A percentile compares a stretch with the other conserved stretches of the same genome.
Conservation (phyloP, 805 yeast genomes). For the Starmerella roubikii region DNA sequence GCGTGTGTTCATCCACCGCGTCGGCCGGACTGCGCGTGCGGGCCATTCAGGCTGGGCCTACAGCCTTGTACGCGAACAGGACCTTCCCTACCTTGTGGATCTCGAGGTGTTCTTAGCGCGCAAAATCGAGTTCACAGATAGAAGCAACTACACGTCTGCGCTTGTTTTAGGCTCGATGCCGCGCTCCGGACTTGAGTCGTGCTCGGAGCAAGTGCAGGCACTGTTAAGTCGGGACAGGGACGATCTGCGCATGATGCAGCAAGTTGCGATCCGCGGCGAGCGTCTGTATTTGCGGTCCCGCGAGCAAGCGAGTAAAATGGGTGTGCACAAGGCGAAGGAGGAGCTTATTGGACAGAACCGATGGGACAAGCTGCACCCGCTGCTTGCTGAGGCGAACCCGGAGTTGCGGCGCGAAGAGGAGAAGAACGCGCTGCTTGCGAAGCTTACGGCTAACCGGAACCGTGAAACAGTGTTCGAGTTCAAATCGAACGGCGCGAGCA, state of each 20-base stretch:
- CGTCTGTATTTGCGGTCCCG: conserved; percentile 74
- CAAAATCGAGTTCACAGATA: conserved; percentile 36
- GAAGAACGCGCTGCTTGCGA: conserved; percentile 62
- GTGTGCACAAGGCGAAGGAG: conserved; percentile 76
- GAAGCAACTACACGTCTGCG: conserved; percentile 61
- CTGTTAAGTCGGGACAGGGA: conserved; percentile 43
- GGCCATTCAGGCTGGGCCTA: conserved; percentile 98
- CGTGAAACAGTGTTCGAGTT: conserved; percentile 94
- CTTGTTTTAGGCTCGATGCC: conserved; percentile 78
- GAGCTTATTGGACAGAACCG: conserved; percentile 34
- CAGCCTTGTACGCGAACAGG: conserved; percentile 71
- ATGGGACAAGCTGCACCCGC: conserved; percentile 80
- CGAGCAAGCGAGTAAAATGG: conserved; percentile 71
- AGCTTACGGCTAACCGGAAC: conserved; percentile 50
- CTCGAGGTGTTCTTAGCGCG: conserved; percentile 79
- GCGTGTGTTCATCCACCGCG: conserved; percentile 90
- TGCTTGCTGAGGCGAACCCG: conserved; percentile 41
- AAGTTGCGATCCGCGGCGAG: conserved; percentile 78
- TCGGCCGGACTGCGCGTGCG: conserved; percentile 99
- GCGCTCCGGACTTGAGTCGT: conserved; percentile 51
- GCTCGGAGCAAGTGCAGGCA: conserved; percentile 57
- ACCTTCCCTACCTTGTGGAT: conserved; percentile 80
- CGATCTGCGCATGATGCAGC: conserved; percentile 50
- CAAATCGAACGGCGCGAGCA: conserved; percentile 36
- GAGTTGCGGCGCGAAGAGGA: conserved; percentile 56